Base-by-base conservation (phyloP, 306 rosid species). In the Acacia acuminata region DNA sequence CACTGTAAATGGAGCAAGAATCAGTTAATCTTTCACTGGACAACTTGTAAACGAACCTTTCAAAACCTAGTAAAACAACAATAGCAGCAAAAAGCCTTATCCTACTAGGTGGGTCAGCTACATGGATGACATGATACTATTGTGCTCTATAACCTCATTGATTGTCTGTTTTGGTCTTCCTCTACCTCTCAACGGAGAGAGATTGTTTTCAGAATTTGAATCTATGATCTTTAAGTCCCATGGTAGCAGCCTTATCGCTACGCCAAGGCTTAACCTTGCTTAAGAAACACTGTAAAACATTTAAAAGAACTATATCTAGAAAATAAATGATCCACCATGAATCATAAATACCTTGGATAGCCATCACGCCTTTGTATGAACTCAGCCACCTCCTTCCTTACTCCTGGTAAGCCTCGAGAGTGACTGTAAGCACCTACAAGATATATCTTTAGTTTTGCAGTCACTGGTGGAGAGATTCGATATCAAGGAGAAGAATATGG, bases 341-440 rank as follows among this genome's bases (percentile, higher is more conserved):
- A 69, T 19, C 10, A 82, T 65, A 77, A 73, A 72, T 82, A 94
- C 99, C 98, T 96, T 74, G 98, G 99, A 89, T 94, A 94, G 47
- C 98, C 98, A 90, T 96, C 99, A 80, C 99, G 98, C 83, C 81
- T 91, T 75, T 82, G 89, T 82, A 96, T 96, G 90, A 91, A 94
- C 82, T 94, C 96, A 22, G 99, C 94, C 58, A 92, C 97, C 88
- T 96, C 99, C 89, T 96, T 91, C 87, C 98, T 85, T 82, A 96
- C 53, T 79, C 94, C 99, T 15, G 96, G 96, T 91, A 91, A 10
- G 53, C 99, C 99, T 80, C 99, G 93, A 42, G 98, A 94, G 77
- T 96, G 98, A 75, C 99, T 96, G 80, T 96, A 96, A 77, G 99
- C 99, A 86, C 99, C 99, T 96, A 85, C 58, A 79, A 47, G 14